Percentiles rank a stretch among this genome's conserved stretches.
Evolutionary conservation across 768 basidiomycete species (phyloP).

Genomic region (Amanita molliuscula): DNA sequence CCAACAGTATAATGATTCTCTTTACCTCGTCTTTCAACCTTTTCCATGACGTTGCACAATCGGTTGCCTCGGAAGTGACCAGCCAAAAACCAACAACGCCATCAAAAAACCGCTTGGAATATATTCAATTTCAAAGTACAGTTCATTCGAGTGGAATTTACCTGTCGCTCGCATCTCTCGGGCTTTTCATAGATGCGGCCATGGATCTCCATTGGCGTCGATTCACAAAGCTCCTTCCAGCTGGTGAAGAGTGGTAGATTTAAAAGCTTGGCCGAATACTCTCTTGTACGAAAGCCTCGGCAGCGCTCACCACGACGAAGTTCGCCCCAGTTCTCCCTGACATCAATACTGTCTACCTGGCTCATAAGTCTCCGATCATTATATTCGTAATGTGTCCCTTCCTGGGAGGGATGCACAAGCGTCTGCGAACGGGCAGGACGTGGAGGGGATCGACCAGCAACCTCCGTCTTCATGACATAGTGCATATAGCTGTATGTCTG

Average conservation of each 20-base stretch:
- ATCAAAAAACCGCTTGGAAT: constrained; percentile 20
- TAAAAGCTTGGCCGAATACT: constrained; percentile 20
- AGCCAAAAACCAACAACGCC: constrained; percentile 21
- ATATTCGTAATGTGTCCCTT: background rate
- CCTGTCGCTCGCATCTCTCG: constrained; percentile 19
- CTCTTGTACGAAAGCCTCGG: constrained; percentile 17
- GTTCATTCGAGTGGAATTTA: constrained; percentile 8
- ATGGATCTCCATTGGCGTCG: constrained; percentile 18
- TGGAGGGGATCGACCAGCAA: background rate
- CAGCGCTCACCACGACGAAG: constrained; percentile 16
- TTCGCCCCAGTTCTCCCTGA: constrained; percentile 15
- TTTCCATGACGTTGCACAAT: constrained; percentile 22
- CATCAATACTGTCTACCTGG: background rate
- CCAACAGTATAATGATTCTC: background rate
- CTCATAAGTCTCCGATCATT: background rate
- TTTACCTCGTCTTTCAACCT: constrained; percentile 19
- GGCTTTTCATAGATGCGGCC: constrained; percentile 15
- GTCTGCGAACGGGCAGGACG: background rate
- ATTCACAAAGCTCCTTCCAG: constrained; percentile 16
- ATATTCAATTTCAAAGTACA: background rate
- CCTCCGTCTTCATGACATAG: background rate
- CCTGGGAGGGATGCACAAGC: background rate
- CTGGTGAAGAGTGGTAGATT: constrained; percentile 18
- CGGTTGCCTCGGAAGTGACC: constrained; percentile 15
- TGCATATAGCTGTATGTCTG: background rate